A percentile compares a stretch with the other conserved stretches of the same genome.
Conservation (phyloP, 2,329 filamentous ascomycete genomes). For the Pochonia chlamydosporia region DNA sequence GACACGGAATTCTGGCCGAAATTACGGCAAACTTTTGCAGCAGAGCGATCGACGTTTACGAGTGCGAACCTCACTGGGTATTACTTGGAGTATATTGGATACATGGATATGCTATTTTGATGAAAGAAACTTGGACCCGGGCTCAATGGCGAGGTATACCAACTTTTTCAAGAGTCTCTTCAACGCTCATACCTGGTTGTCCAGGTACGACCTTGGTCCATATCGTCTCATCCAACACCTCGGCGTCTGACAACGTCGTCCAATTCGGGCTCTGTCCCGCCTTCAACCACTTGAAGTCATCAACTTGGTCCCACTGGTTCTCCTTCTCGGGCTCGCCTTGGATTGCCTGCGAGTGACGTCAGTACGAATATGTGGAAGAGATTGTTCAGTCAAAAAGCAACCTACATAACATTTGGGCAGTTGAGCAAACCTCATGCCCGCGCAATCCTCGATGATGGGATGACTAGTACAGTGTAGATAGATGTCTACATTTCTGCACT, state of each 20-base stretch:
- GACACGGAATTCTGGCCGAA: too few species aligned
- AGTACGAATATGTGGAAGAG: background rate
- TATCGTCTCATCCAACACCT: conserved; percentile 53
- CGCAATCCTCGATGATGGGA: conserved; percentile 92
- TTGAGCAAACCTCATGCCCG: conserved; percentile 69
- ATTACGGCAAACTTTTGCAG: background rate
- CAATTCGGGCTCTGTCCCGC: conserved; percentile 83
- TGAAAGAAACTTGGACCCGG: background rate
- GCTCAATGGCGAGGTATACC: conserved; percentile 26
- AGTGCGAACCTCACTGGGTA: background rate
- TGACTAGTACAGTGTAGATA: conserved; percentile 78
- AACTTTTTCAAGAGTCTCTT: conserved; percentile 57
- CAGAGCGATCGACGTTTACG: conserved; percentile 11
- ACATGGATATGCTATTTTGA: background rate
- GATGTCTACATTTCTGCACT: conserved; percentile 72
- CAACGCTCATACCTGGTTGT: conserved; percentile 53
- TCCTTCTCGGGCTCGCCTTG: conserved; percentile 25
- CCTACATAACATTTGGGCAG: conserved; percentile 66
- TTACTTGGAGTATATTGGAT: background rate
- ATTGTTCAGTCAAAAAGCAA: conserved; percentile 13
- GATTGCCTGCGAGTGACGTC: conserved; percentile 15
- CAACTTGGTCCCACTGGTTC: conserved; percentile 84
- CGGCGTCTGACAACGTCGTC: conserved; percentile 57
- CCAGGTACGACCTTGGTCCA: conserved; percentile 68
- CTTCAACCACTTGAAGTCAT: conserved; percentile 98